Evolutionary conservation across 106 monocot genomes (phyloP), one percentile per base, ranked within the genome.

Genomic region (Iris macrosiphon): DNA sequence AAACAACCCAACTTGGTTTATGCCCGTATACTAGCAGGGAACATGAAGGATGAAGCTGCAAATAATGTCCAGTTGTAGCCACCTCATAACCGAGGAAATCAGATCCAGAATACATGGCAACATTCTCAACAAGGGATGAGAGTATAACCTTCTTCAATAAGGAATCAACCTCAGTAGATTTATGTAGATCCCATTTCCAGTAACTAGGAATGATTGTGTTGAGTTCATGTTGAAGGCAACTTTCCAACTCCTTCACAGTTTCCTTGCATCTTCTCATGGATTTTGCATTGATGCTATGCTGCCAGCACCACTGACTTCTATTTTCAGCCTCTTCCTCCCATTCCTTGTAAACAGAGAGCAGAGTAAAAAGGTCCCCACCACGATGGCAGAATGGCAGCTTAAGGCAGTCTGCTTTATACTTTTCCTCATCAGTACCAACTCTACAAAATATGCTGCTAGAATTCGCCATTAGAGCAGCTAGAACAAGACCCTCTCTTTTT

Each of bases 231-330:
- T 69, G 52, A 19, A 98, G 72, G 48, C 80, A 83, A 10, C 60
- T 63, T 60, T 98, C 98, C 26, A 98, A 52, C 54, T 98, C 98
- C 25, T 14, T 28, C 31, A 91, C 64, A 45, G 98, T 83, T 1
- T 91, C 91, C 40, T 69, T 60, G 45, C 98, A 98, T 41, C 98
- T 68, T 62, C 87, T 75, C 98, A 98, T 74, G 6, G 98, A 80
- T 56, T 98, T 98, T 20, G 98, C 98, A 71, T 98, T 98, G 32
- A 98, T 81, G 57, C 91, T 83, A 60, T 98, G 91, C 52, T 87
- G 55, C 91, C 98, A 98, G 58, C 98, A 98, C 98, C 98, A 98
- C 22, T 55, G 40, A 35, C 69, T 98, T 35, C 51, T 72, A 34
- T 58, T 78, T 11, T 59, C 62, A 56, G 38, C 35, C 72, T 59